Base-by-base conservation (phyloP, 1,284 basidiomycete genomes). In the Wolfiporia cocos region DNA sequence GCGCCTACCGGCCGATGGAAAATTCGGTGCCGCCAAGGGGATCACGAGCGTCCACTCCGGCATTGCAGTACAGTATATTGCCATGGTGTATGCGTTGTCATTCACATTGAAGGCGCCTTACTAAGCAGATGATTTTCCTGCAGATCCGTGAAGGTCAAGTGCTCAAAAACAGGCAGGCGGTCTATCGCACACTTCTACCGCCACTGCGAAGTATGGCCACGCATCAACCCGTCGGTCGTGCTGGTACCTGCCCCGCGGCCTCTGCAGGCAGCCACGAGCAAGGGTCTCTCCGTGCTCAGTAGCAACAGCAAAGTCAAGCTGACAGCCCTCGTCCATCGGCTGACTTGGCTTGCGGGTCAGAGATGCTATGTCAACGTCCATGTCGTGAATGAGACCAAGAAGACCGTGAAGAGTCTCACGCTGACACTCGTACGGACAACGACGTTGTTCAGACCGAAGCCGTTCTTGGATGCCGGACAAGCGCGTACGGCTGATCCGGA, bases 121-220 rank as follows among this genome's bases (percentile, higher is more conserved):
- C 26, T 20, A 10, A 7, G 17, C 18, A n/a, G n/a, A n/a, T n/a
- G n/a, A n/a, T n/a, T n/a, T 22, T 42, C 38, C 28, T 42, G 39
- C 41, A 78, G 86, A 2, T 92, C 88, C 2, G 70, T 93, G 59
- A 87, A 88, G 64, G 76, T 96, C 39, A 87, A 87, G 59, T 81
- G 90, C 43, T 61, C 76, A 2, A 64, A 69, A 30, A 73, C 76
- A 20, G 67, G 65, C 33, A 73, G 75, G 55, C 73, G 81, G 6
- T 91, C 89, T 4, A 86, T 96, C 36, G 87, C 92, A 0, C 93
- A 97, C 62, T 95, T 96, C 59, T 96, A 95, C 63, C 82, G 93
- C 2, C 72, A 84, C 29, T 83, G 92, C 55, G 79, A 86, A 41
- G 68, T 96, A 22, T 92, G 85, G 74, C 92, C 93, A 1, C 81